These are phyloP conservation scores for Neocatenulostroma microsporum DNA, from an alignment of 2,329 filamentous ascomycete species.

Conservation along the genomic window DNA sequence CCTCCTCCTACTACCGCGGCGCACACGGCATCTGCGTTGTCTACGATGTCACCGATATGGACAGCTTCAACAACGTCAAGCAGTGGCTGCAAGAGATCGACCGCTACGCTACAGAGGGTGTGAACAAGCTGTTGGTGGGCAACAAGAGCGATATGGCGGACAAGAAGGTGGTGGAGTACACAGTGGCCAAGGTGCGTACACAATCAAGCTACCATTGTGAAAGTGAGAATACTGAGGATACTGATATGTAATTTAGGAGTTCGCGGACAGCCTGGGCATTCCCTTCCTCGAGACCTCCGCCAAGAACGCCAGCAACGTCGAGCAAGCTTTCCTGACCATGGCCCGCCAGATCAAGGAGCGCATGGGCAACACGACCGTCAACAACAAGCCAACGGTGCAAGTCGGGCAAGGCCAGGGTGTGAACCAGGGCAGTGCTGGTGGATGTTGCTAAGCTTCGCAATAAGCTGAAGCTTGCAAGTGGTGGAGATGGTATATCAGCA, in stretches of 20 bases:
- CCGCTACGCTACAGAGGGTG: conserved; percentile 95
- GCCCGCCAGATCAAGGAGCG: conserved; percentile 99
- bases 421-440: conserved; percentile 72
- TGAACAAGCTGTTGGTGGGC: conserved; percentile 98
- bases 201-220: background rate
- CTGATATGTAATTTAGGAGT: conserved; percentile 57
- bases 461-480: background rate
- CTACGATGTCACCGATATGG: conserved; percentile 99
- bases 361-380: conserved; percentile 95
- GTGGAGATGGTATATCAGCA: background rate
- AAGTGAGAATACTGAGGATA: background rate
- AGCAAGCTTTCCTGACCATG: conserved; percentile 99
- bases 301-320: conserved; percentile 99
- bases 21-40: conserved; percentile 99
- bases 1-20: conserved; percentile 97
- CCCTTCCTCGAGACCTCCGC: conserved; percentile 99
- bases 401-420: conserved; percentile 93
- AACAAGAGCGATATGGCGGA: conserved; percentile 99
- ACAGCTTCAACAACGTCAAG: conserved; percentile 99
- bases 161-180: conserved; percentile 99
- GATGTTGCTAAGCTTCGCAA: conserved; percentile 65
- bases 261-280: conserved; percentile 96
- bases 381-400: conserved; percentile 97
- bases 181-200: conserved; percentile 84
- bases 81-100: conserved; percentile 99